Evolutionary conservation across 1,139 yeast genomes (phyloP).

Genomic region (Magnusiomyces tetraspermus): DNA sequence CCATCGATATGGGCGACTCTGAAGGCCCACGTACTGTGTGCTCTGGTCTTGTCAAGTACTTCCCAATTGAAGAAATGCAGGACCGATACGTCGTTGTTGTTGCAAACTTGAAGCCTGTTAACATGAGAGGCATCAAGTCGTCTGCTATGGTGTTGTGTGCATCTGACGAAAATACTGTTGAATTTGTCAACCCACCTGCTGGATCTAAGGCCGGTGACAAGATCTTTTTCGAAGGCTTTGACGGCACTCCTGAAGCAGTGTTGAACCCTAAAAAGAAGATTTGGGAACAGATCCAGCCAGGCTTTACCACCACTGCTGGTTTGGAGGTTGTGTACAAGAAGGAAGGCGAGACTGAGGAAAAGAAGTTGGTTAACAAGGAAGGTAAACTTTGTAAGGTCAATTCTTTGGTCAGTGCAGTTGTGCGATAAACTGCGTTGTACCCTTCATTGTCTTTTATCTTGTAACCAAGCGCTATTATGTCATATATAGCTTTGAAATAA

Average conservation of each 20-base stretch:
- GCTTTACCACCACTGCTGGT: slow-evolving; percentile 67
- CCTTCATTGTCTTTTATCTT: too few species aligned
- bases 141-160: slow-evolving; percentile 97
- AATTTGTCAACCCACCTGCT: slow-evolving; percentile 89
- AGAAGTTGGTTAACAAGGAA: slow-evolving; percentile 64
- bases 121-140: slow-evolving; percentile 91
- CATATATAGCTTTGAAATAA: too few species aligned
- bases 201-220: slow-evolving; percentile 96
- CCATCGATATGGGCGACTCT: slow-evolving; percentile 92
- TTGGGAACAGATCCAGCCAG: slow-evolving; percentile 93
- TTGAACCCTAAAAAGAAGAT: slow-evolving; percentile 97
- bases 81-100: slow-evolving; percentile 72
- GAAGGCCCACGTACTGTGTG: slow-evolving; percentile 97
- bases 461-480: too few species aligned
- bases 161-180: slow-evolving; percentile 54
- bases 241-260: slow-evolving; percentile 75
- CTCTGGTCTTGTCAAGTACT: slow-evolving; percentile 78
- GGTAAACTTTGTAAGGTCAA: slow-evolving; percentile 69
- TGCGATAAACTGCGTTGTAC: slow-evolving; percentile 61
- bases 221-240: slow-evolving; percentile 84
- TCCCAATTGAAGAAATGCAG: slow-evolving; percentile 76
- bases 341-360: slow-evolving; percentile 66
- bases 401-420: slow-evolving; percentile 60
- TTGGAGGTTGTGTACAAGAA: slow-evolving; percentile 73
- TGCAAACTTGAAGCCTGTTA: slow-evolving; percentile 83